phyloP scores from a whole-genome alignment of 2,329 filamentous ascomycete species.

The Epichloe glyceriae region DNA sequence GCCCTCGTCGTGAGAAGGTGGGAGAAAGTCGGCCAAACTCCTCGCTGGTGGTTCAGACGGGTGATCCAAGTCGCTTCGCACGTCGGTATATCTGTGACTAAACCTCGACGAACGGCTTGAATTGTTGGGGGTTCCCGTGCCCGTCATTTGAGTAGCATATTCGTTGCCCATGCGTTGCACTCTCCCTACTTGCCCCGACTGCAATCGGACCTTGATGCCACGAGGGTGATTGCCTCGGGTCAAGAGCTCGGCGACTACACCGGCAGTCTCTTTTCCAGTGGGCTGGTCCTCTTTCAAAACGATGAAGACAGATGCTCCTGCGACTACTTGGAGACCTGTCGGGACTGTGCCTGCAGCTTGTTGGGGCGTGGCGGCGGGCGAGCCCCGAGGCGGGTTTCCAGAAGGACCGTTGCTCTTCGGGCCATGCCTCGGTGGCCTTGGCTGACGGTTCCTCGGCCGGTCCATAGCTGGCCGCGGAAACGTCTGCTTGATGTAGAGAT shows the following conservation, averaged over 20 bases:
- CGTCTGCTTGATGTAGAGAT: too few species aligned
- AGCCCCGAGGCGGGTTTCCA: constrained; percentile 7
- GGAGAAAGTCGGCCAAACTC: constrained; percentile 34
- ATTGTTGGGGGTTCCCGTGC: constrained; percentile 1
- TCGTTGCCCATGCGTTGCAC: constrained; percentile 48
- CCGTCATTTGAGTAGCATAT: neutral
- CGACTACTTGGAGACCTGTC: constrained; percentile 37
- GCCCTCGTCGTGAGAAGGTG: constrained; percentile 21
- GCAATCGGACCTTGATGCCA: constrained; percentile 65
- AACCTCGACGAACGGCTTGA: constrained; percentile 12
- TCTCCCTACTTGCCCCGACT: constrained; percentile 58
- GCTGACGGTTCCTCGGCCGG: constrained; percentile 20
- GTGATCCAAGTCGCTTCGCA: constrained; percentile 23
- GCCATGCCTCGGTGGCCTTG: constrained; percentile 9
- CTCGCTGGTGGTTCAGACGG: constrained; percentile 26
- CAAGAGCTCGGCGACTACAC: constrained; percentile 52
- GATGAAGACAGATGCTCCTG: constrained; percentile 55
- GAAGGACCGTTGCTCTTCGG: neutral
- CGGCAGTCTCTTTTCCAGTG: constrained; percentile 57
- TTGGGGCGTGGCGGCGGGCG: constrained; percentile 19
- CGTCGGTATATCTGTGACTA: constrained; percentile 21
- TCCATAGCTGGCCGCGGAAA: constrained; percentile 26
- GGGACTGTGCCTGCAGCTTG: constrained; percentile 30
- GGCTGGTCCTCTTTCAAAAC: constrained; percentile 65
- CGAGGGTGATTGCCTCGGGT: constrained; percentile 63